Percentiles rank a stretch among this genome's conserved stretches.
These are phyloP conservation scores for Tinospora cordifolia DNA, from an alignment of 164 flowering plant genomes.

Conservation along the genomic window DNA sequence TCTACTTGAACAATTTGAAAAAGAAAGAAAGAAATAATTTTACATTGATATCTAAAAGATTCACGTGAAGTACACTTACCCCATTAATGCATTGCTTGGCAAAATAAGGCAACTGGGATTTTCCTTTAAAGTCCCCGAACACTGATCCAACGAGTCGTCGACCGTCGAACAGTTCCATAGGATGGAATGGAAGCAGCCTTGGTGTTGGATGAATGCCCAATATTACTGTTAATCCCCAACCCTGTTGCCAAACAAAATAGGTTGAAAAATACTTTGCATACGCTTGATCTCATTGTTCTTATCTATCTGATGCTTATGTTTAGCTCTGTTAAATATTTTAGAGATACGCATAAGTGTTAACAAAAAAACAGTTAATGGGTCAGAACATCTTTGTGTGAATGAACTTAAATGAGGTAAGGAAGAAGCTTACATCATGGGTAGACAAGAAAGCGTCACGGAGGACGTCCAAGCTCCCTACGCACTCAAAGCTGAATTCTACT, in stretches of 20 bases:
- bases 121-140: constrained; percentile 74
- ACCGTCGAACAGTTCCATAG: constrained; percentile 71
- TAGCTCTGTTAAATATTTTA: no score
- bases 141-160: constrained; percentile 36
- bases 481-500: constrained; percentile 69
- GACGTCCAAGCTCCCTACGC: constrained; percentile 56
- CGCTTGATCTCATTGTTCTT: no score
- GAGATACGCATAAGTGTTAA: no score
- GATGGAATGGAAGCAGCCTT: constrained; percentile 56
- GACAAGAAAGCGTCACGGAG: constrained; percentile 69
- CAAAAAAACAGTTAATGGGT: not conserved
- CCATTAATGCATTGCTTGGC: constrained; percentile 48
- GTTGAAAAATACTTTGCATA: no score
- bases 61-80: constrained; percentile 37
- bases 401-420: not conserved
- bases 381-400: not conserved
- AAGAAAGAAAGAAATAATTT: no score
- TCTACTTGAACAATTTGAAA: no score
- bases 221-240: constrained; percentile 66
- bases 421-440: constrained; percentile 43
- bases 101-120: constrained; percentile 51
- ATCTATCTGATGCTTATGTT: no score
- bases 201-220: constrained; percentile 63
- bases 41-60: no score
- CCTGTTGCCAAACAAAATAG: constrained; percentile 38